A percentile compares a stretch with the other conserved stretches of the same genome.
These are phyloP conservation scores for Angomonas deanei DNA, from an alignment of 208 protist species.

Conservation along the genomic window DNA sequence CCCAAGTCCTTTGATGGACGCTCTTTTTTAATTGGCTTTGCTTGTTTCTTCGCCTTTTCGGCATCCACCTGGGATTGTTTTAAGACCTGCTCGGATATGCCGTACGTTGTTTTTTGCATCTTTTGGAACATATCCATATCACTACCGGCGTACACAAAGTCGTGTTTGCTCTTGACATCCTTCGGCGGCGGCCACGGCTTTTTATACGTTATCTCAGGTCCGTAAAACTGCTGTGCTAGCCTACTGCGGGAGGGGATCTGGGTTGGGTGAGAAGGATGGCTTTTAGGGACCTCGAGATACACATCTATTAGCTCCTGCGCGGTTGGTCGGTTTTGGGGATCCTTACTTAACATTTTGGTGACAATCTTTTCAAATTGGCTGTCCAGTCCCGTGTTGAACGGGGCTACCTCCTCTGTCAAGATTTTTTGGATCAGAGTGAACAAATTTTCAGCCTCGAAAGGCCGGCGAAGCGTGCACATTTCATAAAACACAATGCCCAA, in stretches of 20 bases:
- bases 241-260: slow-evolving; percentile 65
- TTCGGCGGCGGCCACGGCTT: slow-evolving; percentile 33
- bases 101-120: slow-evolving; percentile 23
- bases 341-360: slow-evolving; percentile 67
- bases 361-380: slow-evolving; percentile 65
- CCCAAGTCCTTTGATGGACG: not conserved
- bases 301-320: slow-evolving; percentile 79
- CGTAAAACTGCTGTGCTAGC: slow-evolving; percentile 70
- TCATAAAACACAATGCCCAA: slow-evolving; percentile 94
- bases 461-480: slow-evolving; percentile 86
- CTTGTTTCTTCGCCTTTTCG: not conserved
- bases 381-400: slow-evolving; percentile 71
- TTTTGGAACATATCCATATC: slow-evolving; percentile 20
- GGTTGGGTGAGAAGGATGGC: slow-evolving; percentile 76
- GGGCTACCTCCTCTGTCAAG: slow-evolving; percentile 47
- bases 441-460: slow-evolving; percentile 69
- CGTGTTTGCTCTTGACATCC: slow-evolving; percentile 1
- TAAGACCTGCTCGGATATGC: not conserved
- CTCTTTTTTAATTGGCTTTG: not conserved
- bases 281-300: slow-evolving; percentile 62
- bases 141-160: not conserved
- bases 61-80: not conserved
- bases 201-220: slow-evolving; percentile 45
- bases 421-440: slow-evolving; percentile 71
- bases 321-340: slow-evolving; percentile 60